Evolutionary conservation across 2,329 filamentous ascomycete species (phyloP), one percentile per base, ranked within the genome.

Genomic region (Xylariaceae sp.): DNA sequence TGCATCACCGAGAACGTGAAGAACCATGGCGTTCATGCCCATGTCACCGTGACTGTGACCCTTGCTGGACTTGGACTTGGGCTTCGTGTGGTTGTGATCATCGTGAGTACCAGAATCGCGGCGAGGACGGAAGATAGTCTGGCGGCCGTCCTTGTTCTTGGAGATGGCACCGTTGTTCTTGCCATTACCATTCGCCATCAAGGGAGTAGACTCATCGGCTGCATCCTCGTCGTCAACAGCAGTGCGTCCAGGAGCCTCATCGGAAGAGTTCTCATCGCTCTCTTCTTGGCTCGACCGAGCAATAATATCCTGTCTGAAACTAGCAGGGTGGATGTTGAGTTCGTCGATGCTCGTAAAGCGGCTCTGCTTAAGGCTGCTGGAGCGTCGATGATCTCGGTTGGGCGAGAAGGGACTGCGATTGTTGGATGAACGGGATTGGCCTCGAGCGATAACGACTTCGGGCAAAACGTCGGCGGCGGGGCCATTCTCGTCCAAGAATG

Each of bases 271-370:
- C 35, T 84, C 85, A 54, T 80, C 69, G 18, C 67, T 78, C 30
- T 82, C 82, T 2, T 84, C 81, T 3, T 80, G 77, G 45, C 83
- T 84, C 51, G 86, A 78, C 54, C 84, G 83, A 61, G 88, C 87
- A 65, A 97, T 95, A 67, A 99, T 96, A 58, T 93, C 91, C 72
- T 96, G 89, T 65, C 94, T 82, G 78, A 97, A 92, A 64, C 88
- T 93, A 23, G 91, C 88, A 2, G 94, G 94, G 71, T 97, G 89
- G 55, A 96, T 89, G 71, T 88, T 90, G 66, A 95, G 88, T 57
- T 92, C 83, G 39, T 87, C 75, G 78, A 92, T 76, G 77, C 82
- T 86, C 60, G 84, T 76, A 64, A 88, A 81, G 67, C 84, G 85
- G 57, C 78, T 78, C 61, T 83, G 82, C 63, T 82, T 80, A 65